These are phyloP conservation scores for Rhodotorula taiwanensis DNA, from an alignment of 768 basidiomycete species.

Conservation along the genomic window DNA sequence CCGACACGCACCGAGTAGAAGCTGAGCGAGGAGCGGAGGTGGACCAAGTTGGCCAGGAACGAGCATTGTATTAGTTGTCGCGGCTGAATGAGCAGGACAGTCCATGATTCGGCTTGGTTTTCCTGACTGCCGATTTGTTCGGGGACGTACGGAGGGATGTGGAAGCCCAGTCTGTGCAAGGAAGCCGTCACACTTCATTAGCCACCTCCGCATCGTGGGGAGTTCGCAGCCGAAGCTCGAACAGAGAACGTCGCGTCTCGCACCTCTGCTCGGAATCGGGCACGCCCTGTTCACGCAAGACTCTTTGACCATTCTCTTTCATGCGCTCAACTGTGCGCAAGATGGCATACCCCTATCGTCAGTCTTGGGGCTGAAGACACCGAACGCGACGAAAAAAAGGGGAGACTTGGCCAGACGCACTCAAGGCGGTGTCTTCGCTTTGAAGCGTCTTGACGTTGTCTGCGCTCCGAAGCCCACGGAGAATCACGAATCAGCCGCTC, in stretches of 20 bases:
- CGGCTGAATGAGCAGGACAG: too few relatives aligned
- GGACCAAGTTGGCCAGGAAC: too few relatives aligned
- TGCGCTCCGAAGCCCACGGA: not conserved
- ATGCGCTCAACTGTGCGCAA: conserved; percentile 17
- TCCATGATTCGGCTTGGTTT: too few relatives aligned
- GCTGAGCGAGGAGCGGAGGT: too few relatives aligned
- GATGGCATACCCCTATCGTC: not conserved
- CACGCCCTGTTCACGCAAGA: conserved; percentile 10
- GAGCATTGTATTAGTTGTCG: too few relatives aligned
- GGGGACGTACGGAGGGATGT: conserved; percentile 28
- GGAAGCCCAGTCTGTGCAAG: conserved; percentile 36
- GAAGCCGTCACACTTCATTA: too few relatives aligned
- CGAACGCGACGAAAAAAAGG: not conserved
- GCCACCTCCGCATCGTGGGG: too few relatives aligned
- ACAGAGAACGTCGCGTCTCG: not conserved
- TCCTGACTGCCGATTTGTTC: too few relatives aligned
- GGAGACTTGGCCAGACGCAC: not conserved
- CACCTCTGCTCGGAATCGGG: conserved; percentile 11
- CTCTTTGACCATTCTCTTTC: not conserved
- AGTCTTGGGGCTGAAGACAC: not conserved
- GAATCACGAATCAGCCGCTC: too few relatives aligned
- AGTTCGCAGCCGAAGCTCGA: too few relatives aligned
- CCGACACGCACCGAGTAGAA: conserved; percentile 29
- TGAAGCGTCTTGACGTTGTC: conserved; percentile 31
- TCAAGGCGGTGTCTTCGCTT: not conserved